Evolutionary conservation across 441 rosid species (phyloP).

Genomic region (Gossypium lobatum): DNA sequence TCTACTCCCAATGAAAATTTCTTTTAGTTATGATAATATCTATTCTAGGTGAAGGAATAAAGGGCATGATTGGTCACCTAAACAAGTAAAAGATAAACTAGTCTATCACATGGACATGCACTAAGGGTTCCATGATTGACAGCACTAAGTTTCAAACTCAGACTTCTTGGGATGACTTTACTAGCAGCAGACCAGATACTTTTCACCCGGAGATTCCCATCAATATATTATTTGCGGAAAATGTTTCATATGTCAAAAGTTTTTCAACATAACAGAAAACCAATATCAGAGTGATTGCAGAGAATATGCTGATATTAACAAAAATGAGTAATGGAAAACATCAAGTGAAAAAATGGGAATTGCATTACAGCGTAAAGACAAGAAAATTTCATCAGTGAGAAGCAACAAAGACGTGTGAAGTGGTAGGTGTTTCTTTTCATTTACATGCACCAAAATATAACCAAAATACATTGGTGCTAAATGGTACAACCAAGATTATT

Average conservation of each 20-base stretch:
- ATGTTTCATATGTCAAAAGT: conserved; percentile 6
- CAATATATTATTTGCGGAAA: not conserved
- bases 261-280: not conserved
- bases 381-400: not conserved
- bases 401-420: conserved; percentile 6
- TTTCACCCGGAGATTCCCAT: not conserved
- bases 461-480: not conserved
- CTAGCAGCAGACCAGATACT: not conserved
- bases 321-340: not conserved
- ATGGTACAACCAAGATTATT: not conserved
- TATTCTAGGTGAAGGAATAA: not conserved
- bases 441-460: not conserved
- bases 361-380: not conserved
- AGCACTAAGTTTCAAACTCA: conserved; percentile 4
- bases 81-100: conserved; percentile 2
- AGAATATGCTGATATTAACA: not conserved
- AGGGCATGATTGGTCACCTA: conserved; percentile 6
- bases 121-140: not conserved
- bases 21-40: not conserved
- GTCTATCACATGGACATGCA: not conserved
- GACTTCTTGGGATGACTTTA: not conserved
- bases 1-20: not conserved
- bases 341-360: not conserved
- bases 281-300: conserved; percentile 1
- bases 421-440: not conserved